These are phyloP conservation scores for Sicyos baderoa DNA, from an alignment of 306 rosid species.

Conservation along the genomic window DNA sequence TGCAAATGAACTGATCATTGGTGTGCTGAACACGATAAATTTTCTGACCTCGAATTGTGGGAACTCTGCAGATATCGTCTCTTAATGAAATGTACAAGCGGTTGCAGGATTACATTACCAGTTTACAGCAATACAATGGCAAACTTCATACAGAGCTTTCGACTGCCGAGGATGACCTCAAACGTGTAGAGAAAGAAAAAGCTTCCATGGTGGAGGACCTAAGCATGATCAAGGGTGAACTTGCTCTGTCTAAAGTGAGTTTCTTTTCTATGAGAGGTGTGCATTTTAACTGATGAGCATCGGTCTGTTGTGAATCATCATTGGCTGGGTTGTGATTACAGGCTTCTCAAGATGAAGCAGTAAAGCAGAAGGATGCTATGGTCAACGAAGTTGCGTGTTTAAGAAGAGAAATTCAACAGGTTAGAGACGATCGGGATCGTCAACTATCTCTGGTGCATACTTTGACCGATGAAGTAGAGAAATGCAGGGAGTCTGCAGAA, in stretches of 20 bases:
- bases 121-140: constrained; percentile 87
- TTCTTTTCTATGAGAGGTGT: constrained; percentile 16
- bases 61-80: constrained; percentile 61
- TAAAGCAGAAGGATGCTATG: constrained; percentile 75
- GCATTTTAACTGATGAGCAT: neutral
- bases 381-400: constrained; percentile 56
- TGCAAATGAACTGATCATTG: neutral
- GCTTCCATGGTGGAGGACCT: constrained; percentile 64
- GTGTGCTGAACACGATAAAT: neutral
- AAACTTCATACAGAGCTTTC: constrained; percentile 94
- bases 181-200: constrained; percentile 80
- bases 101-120: constrained; percentile 84
- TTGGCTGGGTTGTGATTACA: constrained; percentile 13
- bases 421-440: constrained; percentile 65
- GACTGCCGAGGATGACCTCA: constrained; percentile 73
- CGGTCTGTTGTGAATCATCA: neutral
- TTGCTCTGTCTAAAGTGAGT: constrained; percentile 74
- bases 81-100: constrained; percentile 95
- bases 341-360: constrained; percentile 91
- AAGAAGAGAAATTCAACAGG: constrained; percentile 66
- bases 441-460: constrained; percentile 51
- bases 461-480: constrained; percentile 49
- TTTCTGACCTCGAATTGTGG: neutral
- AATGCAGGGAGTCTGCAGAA: constrained; percentile 55
- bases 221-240: constrained; percentile 70